Evolutionary conservation across 2,329 filamentous ascomycete genomes (phyloP).

Genomic region (Bipolaris bicolor): DNA sequence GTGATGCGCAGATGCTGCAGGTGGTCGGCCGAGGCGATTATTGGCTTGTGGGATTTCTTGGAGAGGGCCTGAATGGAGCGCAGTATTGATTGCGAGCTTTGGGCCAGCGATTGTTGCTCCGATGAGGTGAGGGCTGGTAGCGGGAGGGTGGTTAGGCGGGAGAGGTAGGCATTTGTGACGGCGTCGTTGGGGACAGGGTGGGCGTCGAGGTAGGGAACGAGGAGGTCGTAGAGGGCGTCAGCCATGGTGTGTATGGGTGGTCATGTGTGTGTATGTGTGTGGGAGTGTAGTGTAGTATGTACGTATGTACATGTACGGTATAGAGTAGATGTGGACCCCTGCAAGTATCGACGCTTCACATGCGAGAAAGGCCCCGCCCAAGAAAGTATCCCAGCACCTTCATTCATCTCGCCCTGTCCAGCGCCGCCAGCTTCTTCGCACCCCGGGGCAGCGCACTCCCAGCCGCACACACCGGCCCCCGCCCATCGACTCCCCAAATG

Average conservation of each 20-base stretch:
- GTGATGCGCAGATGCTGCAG: conserved; percentile 75
- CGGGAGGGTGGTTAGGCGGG: conserved; percentile 76
- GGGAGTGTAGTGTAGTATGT: background rate
- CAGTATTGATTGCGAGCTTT: conserved; percentile 78
- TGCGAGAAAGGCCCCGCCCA: conserved; percentile 16
- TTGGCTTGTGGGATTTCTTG: conserved; percentile 83
- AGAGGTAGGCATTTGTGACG: conserved; percentile 72
- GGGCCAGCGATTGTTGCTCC: conserved; percentile 80
- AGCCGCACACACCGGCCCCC: background rate
- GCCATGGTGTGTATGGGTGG: conserved; percentile 19
- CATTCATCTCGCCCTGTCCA: conserved; percentile 25
- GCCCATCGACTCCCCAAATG: conserved; percentile 5
- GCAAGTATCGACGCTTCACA: background rate
- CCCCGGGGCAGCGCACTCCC: conserved; percentile 13
- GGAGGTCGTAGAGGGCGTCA: conserved; percentile 76
- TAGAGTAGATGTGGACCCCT: too few relatives aligned
- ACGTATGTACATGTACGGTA: background rate
- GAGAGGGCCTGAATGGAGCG: conserved; percentile 86
- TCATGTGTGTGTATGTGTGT: background rate
- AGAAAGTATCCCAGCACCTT: too few relatives aligned
- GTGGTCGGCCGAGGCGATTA: conserved; percentile 80
- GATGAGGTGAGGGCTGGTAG: conserved; percentile 73
- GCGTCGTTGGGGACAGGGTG: conserved; percentile 56
- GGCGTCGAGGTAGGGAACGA: conserved; percentile 65
- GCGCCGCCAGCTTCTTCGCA: conserved; percentile 19